Evolutionary conservation across 371 early-diverging fungal species (phyloP).

Genomic region (Phascolomyces articulosus): DNA sequence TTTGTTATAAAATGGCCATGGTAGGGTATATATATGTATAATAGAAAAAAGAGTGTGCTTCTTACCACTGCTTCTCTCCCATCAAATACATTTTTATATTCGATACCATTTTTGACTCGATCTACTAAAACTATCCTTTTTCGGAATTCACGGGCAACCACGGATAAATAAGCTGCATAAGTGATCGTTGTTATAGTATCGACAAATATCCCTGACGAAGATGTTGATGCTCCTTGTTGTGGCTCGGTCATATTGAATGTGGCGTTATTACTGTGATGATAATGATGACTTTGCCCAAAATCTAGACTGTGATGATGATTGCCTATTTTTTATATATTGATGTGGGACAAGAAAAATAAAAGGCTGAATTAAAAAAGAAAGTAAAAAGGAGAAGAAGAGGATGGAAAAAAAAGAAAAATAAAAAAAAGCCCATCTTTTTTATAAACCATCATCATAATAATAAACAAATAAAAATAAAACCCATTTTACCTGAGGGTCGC

Average conservation of each 20-base stretch:
- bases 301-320: background rate
- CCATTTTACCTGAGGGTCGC: no score
- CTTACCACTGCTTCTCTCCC: slow-evolving; percentile 78
- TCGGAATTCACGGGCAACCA: slow-evolving; percentile 76
- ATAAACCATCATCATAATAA: background rate
- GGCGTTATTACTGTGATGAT: background rate
- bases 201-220: background rate
- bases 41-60: background rate
- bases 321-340: background rate
- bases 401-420: background rate
- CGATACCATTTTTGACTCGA: slow-evolving; percentile 76
- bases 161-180: slow-evolving; percentile 78
- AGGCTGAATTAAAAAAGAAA: background rate
- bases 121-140: slow-evolving; percentile 49
- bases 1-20: no score
- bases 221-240: background rate
- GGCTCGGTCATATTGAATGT: background rate
- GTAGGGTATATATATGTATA: no score
- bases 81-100: slow-evolving; percentile 81
- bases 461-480: no score
- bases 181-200: slow-evolving; percentile 1
- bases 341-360: background rate
- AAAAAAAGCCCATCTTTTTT: background rate
- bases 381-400: background rate
- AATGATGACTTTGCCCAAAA: background rate